Evolutionary conservation across 2,329 filamentous ascomycete species (phyloP), one percentile per base, ranked within the genome.

Genomic region (Myriosclerotinia curreyana): DNA sequence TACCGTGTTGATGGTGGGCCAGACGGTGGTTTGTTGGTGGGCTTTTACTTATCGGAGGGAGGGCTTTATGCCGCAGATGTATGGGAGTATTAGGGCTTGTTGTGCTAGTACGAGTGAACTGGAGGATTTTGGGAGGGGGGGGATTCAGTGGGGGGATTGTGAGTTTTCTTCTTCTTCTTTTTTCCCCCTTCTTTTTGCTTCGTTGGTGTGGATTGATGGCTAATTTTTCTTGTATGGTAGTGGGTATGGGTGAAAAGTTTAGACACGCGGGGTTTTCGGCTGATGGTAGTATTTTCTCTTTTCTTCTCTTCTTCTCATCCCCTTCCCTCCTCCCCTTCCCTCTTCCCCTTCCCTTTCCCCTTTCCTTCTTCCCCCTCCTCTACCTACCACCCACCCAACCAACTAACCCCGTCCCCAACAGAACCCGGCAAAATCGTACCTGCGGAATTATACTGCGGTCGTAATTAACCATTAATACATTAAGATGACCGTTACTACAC

Each of bases 11-110:
- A 69, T 70, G 66, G 42, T 68, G 20, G 63, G 66, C 0, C 66
- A 68, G 64, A 70, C 66, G 1, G 65, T 20, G 0, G 36, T 69
- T 11, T 70, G 68, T 44, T 70, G 68, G 65, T 69, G 68, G 69
- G 66, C 64, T 11, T 69, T 67, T 48, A 69, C 66, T 1, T 69
- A 65, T 52, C 61, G 62, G 5, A 61, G 66, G 20, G 69, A 69
- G 40, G 68, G 69, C 0, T 70, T 70, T 20, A 67, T 67, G 17
- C 69, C 68, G 1, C 67, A 69, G 28, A 70, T 70, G 68, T 70
- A 64, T 58, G 69, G 68, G 0, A 68, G 66, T 12, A 69, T 69
- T 14, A 64, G 69, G 31, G 44, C 68, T 17, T 66, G 62, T n/a
- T 69, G 68, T 63, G 68, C 67, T 5, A 66, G 62, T 20, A 70